Percentiles rank a stretch among this genome's conserved stretches.
phyloP scores from a whole-genome alignment of 768 basidiomycete species.

The Naganishia vishniacii region DNA sequence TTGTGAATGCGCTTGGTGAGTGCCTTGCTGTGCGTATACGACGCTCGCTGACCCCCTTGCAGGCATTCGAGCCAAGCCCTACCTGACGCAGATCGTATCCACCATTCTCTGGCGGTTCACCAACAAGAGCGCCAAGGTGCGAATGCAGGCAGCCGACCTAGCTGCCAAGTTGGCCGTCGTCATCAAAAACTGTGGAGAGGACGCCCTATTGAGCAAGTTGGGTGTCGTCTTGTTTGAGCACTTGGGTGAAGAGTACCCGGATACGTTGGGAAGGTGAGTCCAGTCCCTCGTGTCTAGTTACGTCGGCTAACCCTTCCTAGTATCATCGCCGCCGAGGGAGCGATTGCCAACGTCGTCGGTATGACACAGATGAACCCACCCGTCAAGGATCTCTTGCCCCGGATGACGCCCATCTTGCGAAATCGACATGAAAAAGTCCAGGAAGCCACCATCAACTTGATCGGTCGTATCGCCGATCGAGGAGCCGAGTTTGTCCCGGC shows the following conservation, averaged over 20 bases:
- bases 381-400: conserved; percentile 96
- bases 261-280: conserved; percentile 73
- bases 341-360: conserved; percentile 98
- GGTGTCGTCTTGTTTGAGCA: conserved; percentile 97
- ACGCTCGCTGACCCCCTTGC: background rate
- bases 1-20: conserved; percentile 80
- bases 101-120: conserved; percentile 98
- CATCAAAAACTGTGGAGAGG: conserved; percentile 98
- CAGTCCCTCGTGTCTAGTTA: background rate
- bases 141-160: conserved; percentile 97
- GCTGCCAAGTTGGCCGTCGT: conserved; percentile 92
- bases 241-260: conserved; percentile 97
- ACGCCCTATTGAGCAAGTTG: conserved; percentile 87
- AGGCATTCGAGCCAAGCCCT: conserved; percentile 93
- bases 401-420: conserved; percentile 99
- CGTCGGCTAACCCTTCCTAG: conserved; percentile 51
- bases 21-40: conserved; percentile 1
- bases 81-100: conserved; percentile 96
- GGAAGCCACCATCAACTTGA: conserved; percentile 98
- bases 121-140: conserved; percentile 99
- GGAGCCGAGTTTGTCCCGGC: conserved; percentile 98
- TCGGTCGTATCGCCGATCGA: conserved; percentile 98
- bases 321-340: conserved; percentile 97
- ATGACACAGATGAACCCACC: conserved; percentile 99
- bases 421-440: conserved; percentile 99